Evolutionary conservation across 192 early-diverging fungal species (phyloP).

Genomic region (Backusella tarrabulga): DNA sequence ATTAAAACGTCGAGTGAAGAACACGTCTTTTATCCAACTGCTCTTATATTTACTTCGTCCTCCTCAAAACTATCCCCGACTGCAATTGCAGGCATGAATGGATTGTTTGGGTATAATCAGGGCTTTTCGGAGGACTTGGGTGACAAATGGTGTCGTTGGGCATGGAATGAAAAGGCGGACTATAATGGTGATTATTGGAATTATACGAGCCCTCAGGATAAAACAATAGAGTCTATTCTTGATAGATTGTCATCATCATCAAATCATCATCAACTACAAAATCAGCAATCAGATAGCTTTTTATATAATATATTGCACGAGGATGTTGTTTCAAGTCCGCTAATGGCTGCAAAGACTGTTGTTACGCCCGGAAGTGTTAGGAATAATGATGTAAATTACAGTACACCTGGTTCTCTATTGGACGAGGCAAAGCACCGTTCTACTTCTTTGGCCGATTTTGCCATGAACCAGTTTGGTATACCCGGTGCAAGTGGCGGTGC

Average conservation of each 20-base stretch:
- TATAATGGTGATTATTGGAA: constrained; percentile 21
- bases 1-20: constrained; percentile 16
- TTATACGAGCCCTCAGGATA: constrained; percentile 17
- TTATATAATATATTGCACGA: constrained; percentile 20
- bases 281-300: background rate
- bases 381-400: background rate
- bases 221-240: constrained; percentile 11
- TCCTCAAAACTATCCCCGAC: constrained; percentile 19
- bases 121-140: constrained; percentile 29
- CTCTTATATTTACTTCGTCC: constrained; percentile 19
- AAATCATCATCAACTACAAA: background rate
- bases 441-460: background rate
- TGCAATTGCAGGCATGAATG: constrained; percentile 26
- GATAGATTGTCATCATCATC: constrained; percentile 13
- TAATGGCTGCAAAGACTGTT: constrained; percentile 27
- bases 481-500: background rate
- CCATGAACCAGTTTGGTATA: background rate
- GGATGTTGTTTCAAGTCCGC: constrained; percentile 17
- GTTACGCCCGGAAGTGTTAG: constrained; percentile 7
- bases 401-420: background rate
- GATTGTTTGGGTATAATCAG: constrained; percentile 21
- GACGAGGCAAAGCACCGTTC: background rate
- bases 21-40: constrained; percentile 20
- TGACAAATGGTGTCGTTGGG: constrained; percentile 28
- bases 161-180: constrained; percentile 18